Base-by-base conservation (phyloP, 2,329 filamentous ascomycete genomes). In the Colletotrichum musae region DNA sequence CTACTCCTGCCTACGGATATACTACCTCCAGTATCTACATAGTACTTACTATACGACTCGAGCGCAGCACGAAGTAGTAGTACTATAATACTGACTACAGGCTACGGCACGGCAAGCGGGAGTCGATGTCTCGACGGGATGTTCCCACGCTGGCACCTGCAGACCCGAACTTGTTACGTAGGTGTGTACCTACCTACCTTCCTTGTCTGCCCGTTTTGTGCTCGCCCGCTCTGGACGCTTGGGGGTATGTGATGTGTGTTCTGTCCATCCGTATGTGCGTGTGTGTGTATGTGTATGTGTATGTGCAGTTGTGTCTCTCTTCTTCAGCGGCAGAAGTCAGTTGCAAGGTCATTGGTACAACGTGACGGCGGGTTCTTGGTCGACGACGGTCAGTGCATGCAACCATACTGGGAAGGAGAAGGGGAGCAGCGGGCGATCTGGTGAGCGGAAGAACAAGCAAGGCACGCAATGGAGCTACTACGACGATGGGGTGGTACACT, bases 381-480 rank as follows among this genome's bases (percentile, higher is more conserved):
- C 57, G 24, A 64, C 53, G 57, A 64, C 54, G 66, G 74, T 72
- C 79, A 81, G 80, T 79, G 80, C 79, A 82, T 80, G 80, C 80
- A 79, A 79, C 83, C 83, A 76, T 80, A 83, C 81, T 83, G 79
- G 83, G 83, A 85, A 86, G 84, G 83, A 84, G 83, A 80, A 79
- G 76, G 75, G 77, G 75, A 74, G 71, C 72, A 76, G 75, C 76
- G 74, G 75, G 74, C 75, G 78, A 80, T 80, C 78, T 80, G 75
- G 77, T 76, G 75, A 75, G 62, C 66, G 63, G 68, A 70, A 70
- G 68, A 70, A 70, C 68, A 70, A 68, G 64, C 68, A 70, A 68
- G 64, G 66, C 63, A 70, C 52, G 64, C 39, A 68, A 58, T 68
- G 68, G 68, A 70, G 58, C 68, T 63, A 68, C 72, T 72, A 75